Percentiles rank a stretch among this genome's conserved stretches.
phyloP scores from a whole-genome alignment of 2,329 filamentous ascomycete species.

The Graphilbum sp. region DNA sequence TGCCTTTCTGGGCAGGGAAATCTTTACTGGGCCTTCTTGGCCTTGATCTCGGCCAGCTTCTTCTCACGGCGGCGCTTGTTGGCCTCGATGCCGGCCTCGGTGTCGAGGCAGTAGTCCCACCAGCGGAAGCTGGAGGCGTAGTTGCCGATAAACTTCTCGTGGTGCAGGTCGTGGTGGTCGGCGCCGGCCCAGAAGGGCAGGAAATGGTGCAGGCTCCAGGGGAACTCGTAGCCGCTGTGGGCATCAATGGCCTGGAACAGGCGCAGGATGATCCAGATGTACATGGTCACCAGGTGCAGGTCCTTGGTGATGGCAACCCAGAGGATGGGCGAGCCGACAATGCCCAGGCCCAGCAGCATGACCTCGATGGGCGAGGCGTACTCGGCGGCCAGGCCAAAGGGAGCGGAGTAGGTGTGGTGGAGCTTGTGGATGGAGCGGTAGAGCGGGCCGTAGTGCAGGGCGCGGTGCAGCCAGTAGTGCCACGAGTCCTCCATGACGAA shows the following conservation, averaged over 20 bases:
- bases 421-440: slow-evolving; percentile 98
- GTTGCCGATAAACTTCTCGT: slow-evolving; percentile 98
- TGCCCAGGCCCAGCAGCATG: slow-evolving; percentile 82
- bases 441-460: slow-evolving; percentile 82
- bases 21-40: slow-evolving; percentile 55
- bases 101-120: slow-evolving; percentile 94
- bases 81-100: slow-evolving; percentile 79
- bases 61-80: slow-evolving; percentile 67
- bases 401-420: slow-evolving; percentile 96
- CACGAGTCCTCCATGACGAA: slow-evolving; percentile 93
- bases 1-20: too few relatives aligned
- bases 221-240: slow-evolving; percentile 96
- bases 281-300: slow-evolving; percentile 94
- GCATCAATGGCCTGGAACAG: slow-evolving; percentile 96
- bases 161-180: slow-evolving; percentile 90
- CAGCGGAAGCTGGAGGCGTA: slow-evolving; percentile 96
- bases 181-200: slow-evolving; percentile 96
- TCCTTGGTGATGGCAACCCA: slow-evolving; percentile 74
- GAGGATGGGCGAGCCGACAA: slow-evolving; percentile 65
- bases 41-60: slow-evolving; percentile 49
- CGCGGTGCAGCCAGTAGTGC: slow-evolving; percentile 96
- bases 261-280: slow-evolving; percentile 82
- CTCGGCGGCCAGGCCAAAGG: slow-evolving; percentile 90
- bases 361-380: slow-evolving; percentile 96
- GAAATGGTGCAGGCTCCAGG: slow-evolving; percentile 84